Evolutionary conservation across 371 early-diverging fungal species (phyloP).

Genomic region (Amoeboaphelidium protococcarum): DNA sequence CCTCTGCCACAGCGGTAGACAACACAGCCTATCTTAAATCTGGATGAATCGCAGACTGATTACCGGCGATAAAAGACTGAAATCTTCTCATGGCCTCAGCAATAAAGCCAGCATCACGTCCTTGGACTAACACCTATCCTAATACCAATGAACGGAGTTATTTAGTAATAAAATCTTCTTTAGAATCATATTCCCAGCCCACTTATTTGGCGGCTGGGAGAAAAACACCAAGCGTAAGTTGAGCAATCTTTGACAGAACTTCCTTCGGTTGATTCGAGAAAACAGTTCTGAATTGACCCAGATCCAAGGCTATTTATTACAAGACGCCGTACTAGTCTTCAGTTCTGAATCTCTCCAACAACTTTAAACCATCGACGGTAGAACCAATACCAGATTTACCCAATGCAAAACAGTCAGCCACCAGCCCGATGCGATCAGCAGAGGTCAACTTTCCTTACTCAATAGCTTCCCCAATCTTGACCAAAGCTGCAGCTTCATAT

Average conservation of each 20-base stretch:
- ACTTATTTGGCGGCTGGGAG: conserved; percentile 16
- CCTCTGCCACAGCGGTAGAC: conserved; percentile 37
- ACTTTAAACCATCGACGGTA: conserved; percentile 27
- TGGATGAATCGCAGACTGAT: conserved; percentile 34
- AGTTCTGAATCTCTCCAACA: conserved; percentile 24
- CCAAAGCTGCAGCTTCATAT: conserved; percentile 21
- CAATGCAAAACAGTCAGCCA: conserved; percentile 32
- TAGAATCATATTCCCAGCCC: conserved; percentile 23
- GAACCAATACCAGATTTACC: conserved; percentile 26
- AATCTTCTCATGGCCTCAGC: conserved; percentile 31
- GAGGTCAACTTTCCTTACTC: conserved; percentile 13
- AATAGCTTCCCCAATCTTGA: conserved; percentile 14
- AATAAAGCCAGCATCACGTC: conserved; percentile 20
- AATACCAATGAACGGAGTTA: conserved; percentile 22
- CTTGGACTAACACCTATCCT: conserved; percentile 14
- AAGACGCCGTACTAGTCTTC: conserved; percentile 34
- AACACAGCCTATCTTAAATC: conserved; percentile 54
- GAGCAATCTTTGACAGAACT: conserved; percentile 12
- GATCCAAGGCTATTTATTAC: conserved; percentile 15
- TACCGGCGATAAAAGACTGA: conserved; percentile 20
- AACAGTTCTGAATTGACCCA: conserved; percentile 13
- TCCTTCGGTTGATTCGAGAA: conserved; percentile 16
- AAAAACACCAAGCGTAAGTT: conserved; percentile 21
- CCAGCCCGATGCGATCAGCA: conserved; percentile 28
- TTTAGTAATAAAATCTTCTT: conserved; percentile 14